Evolutionary conservation across 1,139 yeast species (phyloP), one percentile per base, ranked within the genome.

Genomic region (Nakaseomyces uthaithaninus): DNA sequence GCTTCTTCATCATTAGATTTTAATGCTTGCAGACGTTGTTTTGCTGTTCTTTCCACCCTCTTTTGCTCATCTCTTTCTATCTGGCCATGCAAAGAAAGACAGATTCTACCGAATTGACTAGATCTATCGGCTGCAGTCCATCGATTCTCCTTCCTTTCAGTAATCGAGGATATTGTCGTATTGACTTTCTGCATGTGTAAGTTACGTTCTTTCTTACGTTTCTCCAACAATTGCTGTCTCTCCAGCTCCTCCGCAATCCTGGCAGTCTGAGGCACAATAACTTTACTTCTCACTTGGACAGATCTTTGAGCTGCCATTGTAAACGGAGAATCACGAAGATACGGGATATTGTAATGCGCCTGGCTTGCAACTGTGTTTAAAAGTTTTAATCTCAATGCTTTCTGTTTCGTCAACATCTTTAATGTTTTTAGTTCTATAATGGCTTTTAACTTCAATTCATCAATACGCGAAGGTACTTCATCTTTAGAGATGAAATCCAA

Each of bases 1-100:
- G 89, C 91, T 55, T 82, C 93, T 64, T 82, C 93, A 65, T 82
- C 91, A 57, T 82, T 82, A 44, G 84, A 82, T 52, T 80, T 81
- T 68, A 83, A 72, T 25, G 93, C 93, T 62, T 80, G 87, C 60
- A 83, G 74, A 77, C 93, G 85, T 55, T 81, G 89, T 54, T 80
- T 82, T 3, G 93, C 93, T 63, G 75, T 81, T 57, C 73, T 74
- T 61, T 82, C 93, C 36, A 80, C 63, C 55, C 81, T 72, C 65
- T 77, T 80, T 44, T 75, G 79, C 57, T 82, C 93, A 49, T 83
- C 93, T 53, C 75, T 78, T 44, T 81, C 87, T 15, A 75, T 69
- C 48, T 72, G 74, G 12, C 26, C 38, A 36, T 36, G 38, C 10
- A 36, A 19, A 10, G 72, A 72, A 34, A 61, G 62, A 30, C 81